Base-by-base conservation (phyloP, 73 alveolate species). In the Paramecium caudatum region DNA sequence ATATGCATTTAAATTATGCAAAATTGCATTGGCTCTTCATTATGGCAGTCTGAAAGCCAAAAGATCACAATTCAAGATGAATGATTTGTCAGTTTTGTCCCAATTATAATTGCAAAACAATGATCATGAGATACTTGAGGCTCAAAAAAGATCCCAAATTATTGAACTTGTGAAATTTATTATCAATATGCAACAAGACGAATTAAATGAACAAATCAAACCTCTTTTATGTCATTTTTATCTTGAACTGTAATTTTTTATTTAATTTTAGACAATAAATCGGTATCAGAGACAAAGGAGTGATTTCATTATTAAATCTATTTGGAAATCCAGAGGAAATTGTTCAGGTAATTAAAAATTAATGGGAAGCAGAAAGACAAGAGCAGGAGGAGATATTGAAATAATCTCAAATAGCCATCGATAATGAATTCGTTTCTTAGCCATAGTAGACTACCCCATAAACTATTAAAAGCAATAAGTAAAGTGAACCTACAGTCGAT, bases 181-280 rank as follows among this genome's bases (percentile, higher is more conserved):
- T n/a, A 86, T 86, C 1, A 78, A 86, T 62, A 37, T 62, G 62
- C 34, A 86, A 43, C 12, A 50, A 62, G 55, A 70, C 19, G 84
- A 86, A 62, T 36, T 86, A 10, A 86, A 86, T 65, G 93, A 86
- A 37, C 32, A 86, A 86, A 47, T 86, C 9, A 86, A 86, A 46
- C 93, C 93, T 6, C 65, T 86, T 27, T 15, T 86, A 63, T 70
- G 82, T 27, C 93, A 86, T 86, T 70, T 86, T 39, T 86, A 86
- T 63, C 17, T 86, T 34, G 47, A 86, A 63, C 32, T 86, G 47
- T 49, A 55, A 19, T 4, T 10, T 55, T 27, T 55, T 23, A 21
- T 27, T 23, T 55, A 55, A 27, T 1, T 27, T 55, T 55, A 55
- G 80, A 55, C 16, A 86, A 48, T 17, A 61, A 34, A 63, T 86